Evolutionary conservation across 2,329 filamentous ascomycete species (phyloP).

Genomic region (Albifimbria verrucaria): DNA sequence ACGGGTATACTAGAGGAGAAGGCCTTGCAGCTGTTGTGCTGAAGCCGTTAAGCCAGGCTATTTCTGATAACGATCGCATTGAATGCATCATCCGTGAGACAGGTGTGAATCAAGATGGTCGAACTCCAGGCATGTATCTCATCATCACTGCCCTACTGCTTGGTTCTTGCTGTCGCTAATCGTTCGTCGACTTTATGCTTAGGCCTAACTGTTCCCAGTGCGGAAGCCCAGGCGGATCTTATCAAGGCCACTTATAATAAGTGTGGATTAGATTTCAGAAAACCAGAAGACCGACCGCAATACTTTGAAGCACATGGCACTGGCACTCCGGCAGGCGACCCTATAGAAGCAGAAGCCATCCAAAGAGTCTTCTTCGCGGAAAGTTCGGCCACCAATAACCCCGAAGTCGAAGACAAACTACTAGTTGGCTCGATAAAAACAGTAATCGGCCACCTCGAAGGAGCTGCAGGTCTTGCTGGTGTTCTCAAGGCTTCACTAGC

Average conservation of each 20-base stretch:
- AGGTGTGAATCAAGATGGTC: conserved; percentile 35
- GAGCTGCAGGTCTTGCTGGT: background rate
- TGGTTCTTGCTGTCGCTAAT: no score
- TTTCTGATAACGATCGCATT: conserved; percentile 32
- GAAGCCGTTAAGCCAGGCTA: conserved; percentile 36
- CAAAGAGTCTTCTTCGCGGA: conserved; percentile 34
- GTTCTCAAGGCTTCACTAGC: background rate
- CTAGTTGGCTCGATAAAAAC: background rate
- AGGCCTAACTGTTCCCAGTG: conserved; percentile 32
- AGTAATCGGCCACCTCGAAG: background rate
- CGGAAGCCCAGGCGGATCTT: conserved; percentile 31
- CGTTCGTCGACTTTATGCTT: no score
- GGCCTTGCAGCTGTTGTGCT: conserved; percentile 38
- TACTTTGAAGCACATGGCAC: conserved; percentile 37
- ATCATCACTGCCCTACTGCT: no score
- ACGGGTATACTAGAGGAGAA: conserved; percentile 45
- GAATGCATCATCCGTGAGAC: conserved; percentile 31
- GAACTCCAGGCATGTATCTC: no score
- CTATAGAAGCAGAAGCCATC: conserved; percentile 36
- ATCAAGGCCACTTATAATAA: conserved; percentile 34
- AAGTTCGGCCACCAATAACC: background rate
- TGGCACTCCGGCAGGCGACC: conserved; percentile 39
- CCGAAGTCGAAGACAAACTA: background rate
- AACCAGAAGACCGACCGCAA: conserved; percentile 9
- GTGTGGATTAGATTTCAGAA: conserved; percentile 31